Conservation (phyloP, 2,329 filamentous ascomycete genomes). For the Claviceps sp. region DNA sequence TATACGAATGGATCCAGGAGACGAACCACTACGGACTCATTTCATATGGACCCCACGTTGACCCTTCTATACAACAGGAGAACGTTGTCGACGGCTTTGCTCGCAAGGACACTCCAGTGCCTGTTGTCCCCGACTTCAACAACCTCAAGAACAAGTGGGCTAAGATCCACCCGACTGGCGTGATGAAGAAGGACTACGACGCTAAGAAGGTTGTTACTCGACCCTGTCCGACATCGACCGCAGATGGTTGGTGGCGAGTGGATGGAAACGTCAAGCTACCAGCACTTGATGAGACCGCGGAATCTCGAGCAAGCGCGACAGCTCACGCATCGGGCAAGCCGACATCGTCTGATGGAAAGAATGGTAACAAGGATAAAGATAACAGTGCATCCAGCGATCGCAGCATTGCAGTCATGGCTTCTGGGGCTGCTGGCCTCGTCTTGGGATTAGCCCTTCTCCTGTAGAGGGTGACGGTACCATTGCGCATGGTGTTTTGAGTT, state of each 20-base stretch:
- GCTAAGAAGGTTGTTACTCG: constrained; percentile 47
- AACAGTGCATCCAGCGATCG: constrained; percentile 12
- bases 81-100: constrained; percentile 51
- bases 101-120: constrained; percentile 58
- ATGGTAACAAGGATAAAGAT: constrained; percentile 6
- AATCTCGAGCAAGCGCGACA: constrained; percentile 10
- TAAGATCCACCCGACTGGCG: constrained; percentile 53
- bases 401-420: constrained; percentile 15
- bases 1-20: constrained; percentile 87
- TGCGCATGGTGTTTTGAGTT: background rate
- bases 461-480: background rate
- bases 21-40: constrained; percentile 72
- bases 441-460: constrained; percentile 14
- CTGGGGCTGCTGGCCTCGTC: constrained; percentile 16
- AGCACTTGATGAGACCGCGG: constrained; percentile 43
- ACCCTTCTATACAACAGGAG: constrained; percentile 37
- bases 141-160: constrained; percentile 71
- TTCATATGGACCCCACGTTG: constrained; percentile 52
- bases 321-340: constrained; percentile 5
- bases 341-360: background rate
- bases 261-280: constrained; percentile 58
- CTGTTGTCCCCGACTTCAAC: constrained; percentile 60
- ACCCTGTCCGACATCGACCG: constrained; percentile 56
- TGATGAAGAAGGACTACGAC: constrained; percentile 52
- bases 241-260: constrained; percentile 67